Percentiles rank a stretch among this genome's conserved stretches.
These are phyloP conservation scores for Talaromyces sp. DNA, from an alignment of 2,329 filamentous ascomycete species.

Conservation along the genomic window DNA sequence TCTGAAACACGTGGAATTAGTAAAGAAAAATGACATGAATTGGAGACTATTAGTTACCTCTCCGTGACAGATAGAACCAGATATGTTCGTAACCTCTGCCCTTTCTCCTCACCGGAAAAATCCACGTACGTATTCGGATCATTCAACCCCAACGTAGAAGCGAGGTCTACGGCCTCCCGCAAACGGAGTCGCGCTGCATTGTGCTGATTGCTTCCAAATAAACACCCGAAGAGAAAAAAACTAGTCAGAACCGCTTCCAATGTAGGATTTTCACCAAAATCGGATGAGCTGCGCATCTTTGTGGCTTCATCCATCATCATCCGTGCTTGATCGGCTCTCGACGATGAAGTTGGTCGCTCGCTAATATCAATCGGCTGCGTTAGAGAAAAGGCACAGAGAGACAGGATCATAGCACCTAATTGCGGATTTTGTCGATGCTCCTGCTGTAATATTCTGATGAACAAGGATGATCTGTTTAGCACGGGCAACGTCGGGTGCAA, in stretches of 20 bases:
- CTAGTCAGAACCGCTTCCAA: constrained; percentile 55
- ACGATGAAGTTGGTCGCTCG: constrained; percentile 33
- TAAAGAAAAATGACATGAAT: not conserved
- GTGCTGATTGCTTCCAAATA: constrained; percentile 66
- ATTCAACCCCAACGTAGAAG: constrained; percentile 38
- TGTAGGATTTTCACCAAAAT: constrained; percentile 39
- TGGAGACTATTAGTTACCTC: constrained; percentile 20
- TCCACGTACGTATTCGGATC: constrained; percentile 36
- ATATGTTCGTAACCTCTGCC: constrained; percentile 35
- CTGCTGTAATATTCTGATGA: constrained; percentile 38
- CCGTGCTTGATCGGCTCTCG: constrained; percentile 34
- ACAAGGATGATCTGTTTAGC: constrained; percentile 37
- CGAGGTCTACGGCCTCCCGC: constrained; percentile 57
- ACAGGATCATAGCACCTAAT: constrained; percentile 41
- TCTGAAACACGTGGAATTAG: constrained; percentile 20
- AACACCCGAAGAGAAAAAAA: constrained; percentile 70
- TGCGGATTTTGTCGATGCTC: constrained; percentile 41
- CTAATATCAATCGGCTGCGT: constrained; percentile 44
- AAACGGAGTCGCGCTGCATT: constrained; percentile 74
- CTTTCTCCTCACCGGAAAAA: constrained; percentile 33
- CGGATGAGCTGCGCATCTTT: constrained; percentile 40
- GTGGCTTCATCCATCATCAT: constrained; percentile 41
- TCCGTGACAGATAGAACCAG: constrained; percentile 35
- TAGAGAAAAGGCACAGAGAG: constrained; percentile 41
- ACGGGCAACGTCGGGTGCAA: constrained; percentile 41